Evolutionary conservation across 2,329 filamentous ascomycete species (phyloP), one percentile per base, ranked within the genome.

Genomic region (Fusarium humuli): DNA sequence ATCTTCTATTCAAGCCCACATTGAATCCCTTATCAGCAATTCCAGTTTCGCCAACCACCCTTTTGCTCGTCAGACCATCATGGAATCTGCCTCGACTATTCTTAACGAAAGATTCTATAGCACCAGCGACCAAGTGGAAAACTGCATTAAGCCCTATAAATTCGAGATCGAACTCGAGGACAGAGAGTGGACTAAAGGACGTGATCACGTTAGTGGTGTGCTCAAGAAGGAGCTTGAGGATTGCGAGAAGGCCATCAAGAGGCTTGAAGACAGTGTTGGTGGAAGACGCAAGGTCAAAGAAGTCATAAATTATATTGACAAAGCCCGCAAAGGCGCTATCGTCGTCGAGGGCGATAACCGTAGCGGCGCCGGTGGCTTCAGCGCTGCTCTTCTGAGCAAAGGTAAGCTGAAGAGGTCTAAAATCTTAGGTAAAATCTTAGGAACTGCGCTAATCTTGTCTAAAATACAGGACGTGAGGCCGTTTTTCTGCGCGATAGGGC

Each of bases 141-240:
- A 98, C 78, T 99, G 95, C 78, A 97, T 99, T 81, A 99, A 99
- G 80, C 96, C 97, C 0, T 99, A 95, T 84, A 99, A 99, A 79
- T 98, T 95, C 73, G 94, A 98, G 68, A 97, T 99, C 62, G 96
- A 99, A 74, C 90, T 99, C 46, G 94, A 97, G 76, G 92, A 94
- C 41, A 86, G 90, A 10, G 97, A 99, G 79, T 99, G 96, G 96
- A 80, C 85, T 6, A 89, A 92, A 65, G 94, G 94, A 1, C 87
- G 95, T 54, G 94, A 97, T 47, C 96, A 97, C 73, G 91, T 95
- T 2, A 87, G 89, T 41, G 86, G 85, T 11, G 90, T 96, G 2
- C 83, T 99, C n/a, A 97, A 97, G 79, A 90, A 91, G 53, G 96
- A 99, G 79, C 85, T 99, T 6, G 87, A 88, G 61, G 93, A 94